These are phyloP conservation scores for Geotrichum reessii DNA, from an alignment of 1,139 yeast genomes.

Conservation along the genomic window DNA sequence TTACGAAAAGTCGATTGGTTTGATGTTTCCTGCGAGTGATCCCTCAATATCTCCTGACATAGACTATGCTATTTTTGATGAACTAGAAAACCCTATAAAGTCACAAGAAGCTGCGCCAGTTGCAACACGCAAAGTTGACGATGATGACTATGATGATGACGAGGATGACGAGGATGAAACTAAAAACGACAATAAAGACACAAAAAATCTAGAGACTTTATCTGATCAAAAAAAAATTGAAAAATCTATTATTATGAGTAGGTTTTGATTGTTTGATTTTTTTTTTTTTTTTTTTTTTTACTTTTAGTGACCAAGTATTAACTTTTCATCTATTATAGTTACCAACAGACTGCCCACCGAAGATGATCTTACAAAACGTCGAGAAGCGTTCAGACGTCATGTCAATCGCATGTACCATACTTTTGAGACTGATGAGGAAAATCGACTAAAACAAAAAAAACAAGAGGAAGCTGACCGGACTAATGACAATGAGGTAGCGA, in stretches of 20 bases:
- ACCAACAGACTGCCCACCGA: conserved; percentile 20
- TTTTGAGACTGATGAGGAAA: conserved; percentile 78
- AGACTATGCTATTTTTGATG: conserved; percentile 30
- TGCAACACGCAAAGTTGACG: conserved; percentile 26
- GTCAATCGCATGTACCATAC: conserved; percentile 56
- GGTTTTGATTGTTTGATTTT: conserved; percentile 14
- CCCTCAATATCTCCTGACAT: conserved; percentile 25
- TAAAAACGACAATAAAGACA: conserved; percentile 11
- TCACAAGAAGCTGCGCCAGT: conserved; percentile 1
- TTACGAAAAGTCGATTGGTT: conserved; percentile 35
- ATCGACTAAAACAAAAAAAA: conserved; percentile 67
- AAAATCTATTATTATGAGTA: conserved; percentile 18
- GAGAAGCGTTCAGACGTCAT: conserved; percentile 17
- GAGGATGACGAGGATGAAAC: conserved; percentile 25
- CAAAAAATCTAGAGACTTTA: conserved; percentile 16
- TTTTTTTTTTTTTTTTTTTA: conserved; percentile 2
- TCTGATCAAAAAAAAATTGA: conserved; percentile 10
- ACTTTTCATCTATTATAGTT: conserved; percentile 5
- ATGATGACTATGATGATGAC: conserved; percentile 31
- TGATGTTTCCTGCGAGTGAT: conserved; percentile 30
- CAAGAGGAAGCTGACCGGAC: conserved; percentile 75
- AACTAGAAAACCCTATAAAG: conserved; percentile 26
- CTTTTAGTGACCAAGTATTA: neutral
- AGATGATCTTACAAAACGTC: conserved; percentile 23
- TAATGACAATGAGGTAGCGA: conserved; percentile 42